These are phyloP conservation scores for Talaromyces adpressus DNA, from an alignment of 495 filamentous ascomycete species.

Conservation along the genomic window DNA sequence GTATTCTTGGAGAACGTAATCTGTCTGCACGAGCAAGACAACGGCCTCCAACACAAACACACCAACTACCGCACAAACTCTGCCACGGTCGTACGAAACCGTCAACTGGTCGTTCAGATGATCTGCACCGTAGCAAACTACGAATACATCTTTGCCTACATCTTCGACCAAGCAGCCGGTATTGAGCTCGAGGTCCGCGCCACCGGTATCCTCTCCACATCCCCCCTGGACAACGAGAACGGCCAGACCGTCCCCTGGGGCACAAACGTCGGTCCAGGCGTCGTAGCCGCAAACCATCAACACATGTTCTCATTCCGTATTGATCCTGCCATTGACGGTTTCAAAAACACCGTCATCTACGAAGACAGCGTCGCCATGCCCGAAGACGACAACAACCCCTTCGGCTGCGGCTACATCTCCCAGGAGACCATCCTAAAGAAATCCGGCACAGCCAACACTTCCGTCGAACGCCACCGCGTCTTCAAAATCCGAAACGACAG, in stretches of 20 bases:
- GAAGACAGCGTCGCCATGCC: constrained; percentile 68
- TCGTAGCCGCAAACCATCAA: constrained; percentile 73
- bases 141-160: constrained; percentile 79
- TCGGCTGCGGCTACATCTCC: constrained; percentile 66
- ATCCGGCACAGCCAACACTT: constrained; percentile 58
- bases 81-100: constrained; percentile 47
- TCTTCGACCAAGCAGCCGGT: constrained; percentile 76
- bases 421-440: constrained; percentile 43
- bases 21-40: constrained; percentile 62
- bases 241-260: constrained; percentile 56
- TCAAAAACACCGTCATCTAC: constrained; percentile 56
- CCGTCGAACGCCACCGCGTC: constrained; percentile 52
- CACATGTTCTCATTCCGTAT: constrained; percentile 86
- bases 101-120: constrained; percentile 59
- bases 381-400: constrained; percentile 60
- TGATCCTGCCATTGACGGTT: constrained; percentile 74
- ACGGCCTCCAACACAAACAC: constrained; percentile 63
- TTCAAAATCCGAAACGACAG: constrained; percentile 80
- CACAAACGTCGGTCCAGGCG: constrained; percentile 78
- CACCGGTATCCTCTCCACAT: constrained; percentile 79
- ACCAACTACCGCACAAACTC: constrained; percentile 59
- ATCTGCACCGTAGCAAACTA: constrained; percentile 80
- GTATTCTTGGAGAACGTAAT: constrained; percentile 48
- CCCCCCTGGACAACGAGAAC: constrained; percentile 52
- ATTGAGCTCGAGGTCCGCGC: constrained; percentile 75